Percentiles rank a stretch among this genome's conserved stretches.
Conservation (phyloP, 2,329 filamentous ascomycete genomes). For the Huntiella abstrusa region DNA sequence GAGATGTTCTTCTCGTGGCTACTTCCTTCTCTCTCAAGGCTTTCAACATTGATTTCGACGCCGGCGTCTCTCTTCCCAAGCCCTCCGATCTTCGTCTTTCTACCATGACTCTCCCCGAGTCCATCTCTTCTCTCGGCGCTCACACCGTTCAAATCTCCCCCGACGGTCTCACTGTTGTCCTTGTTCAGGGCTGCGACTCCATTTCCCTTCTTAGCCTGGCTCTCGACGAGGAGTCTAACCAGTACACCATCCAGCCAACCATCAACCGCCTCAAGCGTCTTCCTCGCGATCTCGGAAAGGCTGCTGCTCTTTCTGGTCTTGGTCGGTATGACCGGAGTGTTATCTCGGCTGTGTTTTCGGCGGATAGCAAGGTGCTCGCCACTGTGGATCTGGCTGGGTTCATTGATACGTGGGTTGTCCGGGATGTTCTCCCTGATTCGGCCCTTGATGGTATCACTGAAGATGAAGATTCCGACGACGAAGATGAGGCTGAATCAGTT, state of each 20-base stretch:
- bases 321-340: constrained; percentile 64
- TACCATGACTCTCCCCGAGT: constrained; percentile 45
- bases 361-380: constrained; percentile 61
- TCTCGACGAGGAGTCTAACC: constrained; percentile 8
- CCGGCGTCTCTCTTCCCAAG: constrained; percentile 15
- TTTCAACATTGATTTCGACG: constrained; percentile 31
- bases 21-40: constrained; percentile 59
- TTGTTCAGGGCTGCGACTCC: constrained; percentile 41
- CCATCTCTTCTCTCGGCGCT: constrained; percentile 43
- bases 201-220: constrained; percentile 33
- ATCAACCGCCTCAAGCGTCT: constrained; percentile 33
- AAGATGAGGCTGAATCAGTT: constrained; percentile 21
- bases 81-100: constrained; percentile 47
- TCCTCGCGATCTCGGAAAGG: constrained; percentile 33
- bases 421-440: constrained; percentile 22
- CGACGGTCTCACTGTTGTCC: constrained; percentile 48
- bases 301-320: constrained; percentile 42
- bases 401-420: constrained; percentile 69
- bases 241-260: constrained; percentile 17
- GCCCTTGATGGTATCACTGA: constrained; percentile 17
- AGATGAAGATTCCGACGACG: constrained; percentile 19
- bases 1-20: constrained; percentile 55
- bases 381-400: constrained; percentile 67
- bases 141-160: constrained; percentile 51
- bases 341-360: constrained; percentile 56